Conservation (phyloP, 2,329 filamentous ascomycete species). For the Neonectria neomacrospora region DNA sequence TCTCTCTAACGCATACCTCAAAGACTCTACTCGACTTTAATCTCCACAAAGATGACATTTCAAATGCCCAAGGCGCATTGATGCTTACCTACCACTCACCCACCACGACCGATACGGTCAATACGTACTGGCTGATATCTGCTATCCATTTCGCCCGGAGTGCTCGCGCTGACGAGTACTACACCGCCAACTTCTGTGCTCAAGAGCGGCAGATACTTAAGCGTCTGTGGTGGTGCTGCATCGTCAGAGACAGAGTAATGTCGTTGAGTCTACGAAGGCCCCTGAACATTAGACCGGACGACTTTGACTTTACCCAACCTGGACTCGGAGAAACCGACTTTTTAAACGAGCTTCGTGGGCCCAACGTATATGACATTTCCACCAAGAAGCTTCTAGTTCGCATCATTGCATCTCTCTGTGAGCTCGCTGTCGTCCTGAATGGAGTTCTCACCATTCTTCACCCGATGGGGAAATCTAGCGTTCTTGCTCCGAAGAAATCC, state of each 20-base stretch:
- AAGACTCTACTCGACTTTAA: not conserved
- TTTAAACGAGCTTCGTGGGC: not conserved
- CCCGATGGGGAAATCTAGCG: not conserved
- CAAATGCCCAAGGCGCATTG: not conserved
- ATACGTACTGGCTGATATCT: not conserved
- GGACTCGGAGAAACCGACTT: not conserved
- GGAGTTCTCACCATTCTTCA: not conserved
- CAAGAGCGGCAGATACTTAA: not conserved
- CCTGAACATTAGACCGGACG: not conserved
- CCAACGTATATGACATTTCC: not conserved
- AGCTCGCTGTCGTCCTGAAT: not conserved
- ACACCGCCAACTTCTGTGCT: not conserved
- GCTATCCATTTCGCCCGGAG: not conserved
- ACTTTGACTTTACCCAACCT: not conserved
- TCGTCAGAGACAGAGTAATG: not conserved
- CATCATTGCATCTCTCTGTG: not conserved
- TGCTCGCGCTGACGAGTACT: not conserved
- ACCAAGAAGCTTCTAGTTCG: not conserved
- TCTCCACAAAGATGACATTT: not conserved
- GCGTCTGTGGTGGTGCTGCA: not conserved
- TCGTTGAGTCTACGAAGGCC: not conserved
- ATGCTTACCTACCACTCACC: not conserved
- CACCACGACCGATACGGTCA: not conserved
- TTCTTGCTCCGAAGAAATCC: not conserved
- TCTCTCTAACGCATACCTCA: not conserved